Evolutionary conservation across 257 asterid species (phyloP).

Genomic region (Solanum sejunctum): DNA sequence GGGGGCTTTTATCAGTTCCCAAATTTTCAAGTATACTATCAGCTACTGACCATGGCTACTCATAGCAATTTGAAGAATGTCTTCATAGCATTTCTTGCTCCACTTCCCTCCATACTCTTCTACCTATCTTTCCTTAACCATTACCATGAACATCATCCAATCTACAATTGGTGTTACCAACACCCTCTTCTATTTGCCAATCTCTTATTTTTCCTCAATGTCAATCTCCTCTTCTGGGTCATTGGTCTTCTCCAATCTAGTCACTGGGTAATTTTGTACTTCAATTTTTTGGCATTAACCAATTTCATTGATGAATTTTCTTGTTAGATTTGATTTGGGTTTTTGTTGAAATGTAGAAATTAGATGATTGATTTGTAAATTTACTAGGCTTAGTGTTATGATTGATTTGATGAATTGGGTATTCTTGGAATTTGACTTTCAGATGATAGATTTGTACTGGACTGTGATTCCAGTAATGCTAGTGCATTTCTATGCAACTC

Average conservation of each 20-base stretch:
- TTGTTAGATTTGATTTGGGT: neutral
- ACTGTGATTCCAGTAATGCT: constrained; percentile 74
- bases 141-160: constrained; percentile 17
- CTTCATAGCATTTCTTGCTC: constrained; percentile 42
- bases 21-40: neutral
- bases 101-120: constrained; percentile 77
- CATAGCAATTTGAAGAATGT: constrained; percentile 42
- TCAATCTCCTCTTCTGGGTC: constrained; percentile 67
- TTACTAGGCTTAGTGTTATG: neutral
- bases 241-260: constrained; percentile 62
- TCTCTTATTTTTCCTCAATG: constrained; percentile 68
- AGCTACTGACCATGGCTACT: neutral
- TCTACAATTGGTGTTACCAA: constrained; percentile 60
- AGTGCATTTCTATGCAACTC: constrained; percentile 52
- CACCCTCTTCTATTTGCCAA: constrained; percentile 70
- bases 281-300: neutral
- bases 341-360: neutral
- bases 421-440: constrained; percentile 2
- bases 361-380: neutral
- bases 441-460: constrained; percentile 96
- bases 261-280: constrained; percentile 57
- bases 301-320: neutral
- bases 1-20: neutral
- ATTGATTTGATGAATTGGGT: neutral
- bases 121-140: constrained; percentile 57